Evolutionary conservation across 2,329 filamentous ascomycete genomes (phyloP), one percentile per base, ranked within the genome.

Genomic region (Clathrospora elynae): DNA sequence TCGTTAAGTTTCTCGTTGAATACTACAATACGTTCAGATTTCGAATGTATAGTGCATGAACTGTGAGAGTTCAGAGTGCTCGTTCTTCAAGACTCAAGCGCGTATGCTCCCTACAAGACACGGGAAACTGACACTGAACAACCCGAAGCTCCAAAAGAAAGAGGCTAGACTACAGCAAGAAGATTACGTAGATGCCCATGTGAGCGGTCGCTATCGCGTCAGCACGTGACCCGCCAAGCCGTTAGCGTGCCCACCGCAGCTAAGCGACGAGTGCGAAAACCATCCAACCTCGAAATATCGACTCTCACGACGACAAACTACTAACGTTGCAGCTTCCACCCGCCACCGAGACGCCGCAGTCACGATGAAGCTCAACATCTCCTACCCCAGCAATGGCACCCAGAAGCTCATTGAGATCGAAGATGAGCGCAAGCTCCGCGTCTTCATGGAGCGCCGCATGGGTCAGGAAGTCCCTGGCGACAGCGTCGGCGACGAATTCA

Each of bases 381-480:
- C 82, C 72, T 95, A 91, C 86, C 93, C 93, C 80, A 90, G 92
- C 86, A 97, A 97, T 81, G 93, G 93, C 86, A 93, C 90, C 74
- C 93, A 99, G 80, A 99, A 99, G 85, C 84, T 99, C 75, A 86
- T 99, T 81, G 95, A 99, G 69, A 81, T 99, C 71, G 93, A 99
- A 74, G 95, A 99, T 88, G 95, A 99, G 80, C 90, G 91, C 81
- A 96, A 96, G 85, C 85, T 97, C 77, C 88, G 90, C 76, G 84
- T 93, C 81, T 97, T 97, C 86, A 91, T 96, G 87, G 93, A 97
- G 78, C 91, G 91, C 84, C 88, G 89, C 79, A 93, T 93, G 89
- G 89, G 89, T 73, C 84, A 86, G 71, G 89, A 96, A 81, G 88
- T 99, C 68, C 79, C 88, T 68, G 93, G 87, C 72, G 95, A 99